Conservation (phyloP, 2,329 filamentous ascomycete genomes). For the Alternaria sp. region DNA sequence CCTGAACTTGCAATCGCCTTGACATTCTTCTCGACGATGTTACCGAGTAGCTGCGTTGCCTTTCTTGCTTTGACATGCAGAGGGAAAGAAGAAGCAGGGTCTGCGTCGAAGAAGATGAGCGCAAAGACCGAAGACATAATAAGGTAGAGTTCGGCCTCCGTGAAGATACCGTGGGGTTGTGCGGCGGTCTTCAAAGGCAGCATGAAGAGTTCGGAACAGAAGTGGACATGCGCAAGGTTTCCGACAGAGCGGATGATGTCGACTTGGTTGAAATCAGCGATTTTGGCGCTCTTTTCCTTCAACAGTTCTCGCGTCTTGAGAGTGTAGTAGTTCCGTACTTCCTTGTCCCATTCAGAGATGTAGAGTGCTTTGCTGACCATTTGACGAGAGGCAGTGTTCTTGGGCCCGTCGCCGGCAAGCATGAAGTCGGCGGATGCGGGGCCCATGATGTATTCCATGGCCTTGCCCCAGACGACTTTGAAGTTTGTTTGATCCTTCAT, state of each 20-base stretch:
- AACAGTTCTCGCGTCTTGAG: constrained; percentile 69
- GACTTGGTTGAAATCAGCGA: constrained; percentile 70
- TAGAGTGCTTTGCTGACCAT: constrained; percentile 64
- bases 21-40: constrained; percentile 60
- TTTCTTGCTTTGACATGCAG: constrained; percentile 59
- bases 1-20: constrained; percentile 54
- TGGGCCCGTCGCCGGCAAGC: constrained; percentile 54
- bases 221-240: constrained; percentile 63
- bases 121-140: constrained; percentile 63
- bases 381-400: constrained; percentile 39
- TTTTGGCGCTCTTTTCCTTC: constrained; percentile 68
- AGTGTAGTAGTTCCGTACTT: constrained; percentile 74
- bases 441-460: constrained; percentile 70
- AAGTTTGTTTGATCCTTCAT: constrained; percentile 69
- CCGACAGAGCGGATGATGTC: constrained; percentile 71
- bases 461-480: constrained; percentile 70
- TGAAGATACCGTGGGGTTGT: constrained; percentile 61
- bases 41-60: constrained; percentile 60
- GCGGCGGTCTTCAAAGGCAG: constrained; percentile 64
- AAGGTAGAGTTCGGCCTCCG: constrained; percentile 62
- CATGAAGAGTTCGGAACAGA: constrained; percentile 63
- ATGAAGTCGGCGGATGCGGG: constrained; percentile 64
- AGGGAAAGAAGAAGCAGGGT: constrained; percentile 61
- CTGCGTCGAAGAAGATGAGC: constrained; percentile 63
- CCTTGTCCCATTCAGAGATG: constrained; percentile 67